A percentile compares a stretch with the other conserved stretches of the same genome.
phyloP scores from a whole-genome alignment of 768 basidiomycete genomes.

The Porpolomopsis calyptriformis region DNA sequence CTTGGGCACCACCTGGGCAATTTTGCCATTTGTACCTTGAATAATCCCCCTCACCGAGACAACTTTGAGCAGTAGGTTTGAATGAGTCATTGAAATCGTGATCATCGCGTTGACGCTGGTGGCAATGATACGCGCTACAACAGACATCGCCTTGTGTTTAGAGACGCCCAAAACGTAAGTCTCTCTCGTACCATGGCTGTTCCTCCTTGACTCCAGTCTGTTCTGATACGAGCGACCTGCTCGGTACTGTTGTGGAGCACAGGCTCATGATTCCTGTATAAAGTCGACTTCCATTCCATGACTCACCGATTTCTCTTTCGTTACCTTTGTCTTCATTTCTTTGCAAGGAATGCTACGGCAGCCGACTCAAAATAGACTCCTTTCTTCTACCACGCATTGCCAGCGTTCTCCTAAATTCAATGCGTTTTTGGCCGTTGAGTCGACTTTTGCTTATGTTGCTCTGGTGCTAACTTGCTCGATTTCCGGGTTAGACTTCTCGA shows the following conservation, averaged over 20 bases:
- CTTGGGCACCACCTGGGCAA: too few relatives aligned
- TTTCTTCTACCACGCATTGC: constrained; percentile 24
- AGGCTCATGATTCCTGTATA: not conserved
- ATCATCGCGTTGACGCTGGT: not conserved
- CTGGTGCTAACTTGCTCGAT: constrained; percentile 10
- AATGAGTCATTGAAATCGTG: too few relatives aligned
- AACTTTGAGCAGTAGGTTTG: too few relatives aligned
- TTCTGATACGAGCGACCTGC: too few relatives aligned
- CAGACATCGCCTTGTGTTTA: too few relatives aligned
- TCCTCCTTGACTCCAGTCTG: too few relatives aligned
- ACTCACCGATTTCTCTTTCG: constrained; percentile 17
- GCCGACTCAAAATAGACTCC: constrained; percentile 13
- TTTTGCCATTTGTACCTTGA: too few relatives aligned
- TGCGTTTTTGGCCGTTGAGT: constrained; percentile 48
- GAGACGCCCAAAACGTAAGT: too few relatives aligned
- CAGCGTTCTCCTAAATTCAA: constrained; percentile 32
- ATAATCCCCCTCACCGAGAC: too few relatives aligned
- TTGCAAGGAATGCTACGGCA: constrained; percentile 9
- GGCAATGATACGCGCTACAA: too few relatives aligned
- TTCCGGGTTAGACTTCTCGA: constrained; percentile 36
- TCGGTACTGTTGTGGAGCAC: too few relatives aligned
- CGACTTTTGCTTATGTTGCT: not conserved
- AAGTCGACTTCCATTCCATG: constrained; percentile 16
- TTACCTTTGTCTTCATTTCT: constrained; percentile 6
- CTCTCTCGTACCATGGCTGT: too few relatives aligned